These are phyloP conservation scores for Raffaelea albimanens DNA, from an alignment of 2,329 filamentous ascomycete genomes.

Conservation along the genomic window DNA sequence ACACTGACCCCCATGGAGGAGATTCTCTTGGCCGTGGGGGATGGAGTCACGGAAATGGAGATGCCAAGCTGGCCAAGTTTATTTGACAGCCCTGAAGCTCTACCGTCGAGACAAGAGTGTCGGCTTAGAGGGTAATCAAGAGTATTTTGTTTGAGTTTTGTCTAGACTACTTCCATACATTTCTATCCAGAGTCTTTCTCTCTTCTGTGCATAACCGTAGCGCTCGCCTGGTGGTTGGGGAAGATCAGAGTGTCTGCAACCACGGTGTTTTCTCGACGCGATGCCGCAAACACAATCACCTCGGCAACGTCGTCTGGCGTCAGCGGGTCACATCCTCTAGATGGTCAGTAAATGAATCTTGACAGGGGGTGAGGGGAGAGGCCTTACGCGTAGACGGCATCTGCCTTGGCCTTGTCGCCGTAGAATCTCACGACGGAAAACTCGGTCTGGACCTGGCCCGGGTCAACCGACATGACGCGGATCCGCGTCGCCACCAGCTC, in stretches of 20 bases:
- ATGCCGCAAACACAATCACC: constrained; percentile 76
- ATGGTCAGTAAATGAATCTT: not conserved
- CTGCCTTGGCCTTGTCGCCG: constrained; percentile 81
- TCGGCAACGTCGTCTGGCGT: constrained; percentile 89
- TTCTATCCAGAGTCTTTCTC: too few species aligned
- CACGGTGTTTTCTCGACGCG: constrained; percentile 81
- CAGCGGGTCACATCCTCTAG: constrained; percentile 66
- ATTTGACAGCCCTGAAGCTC: too few species aligned
- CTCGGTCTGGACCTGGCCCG: constrained; percentile 89
- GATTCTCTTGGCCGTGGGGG: too few species aligned
- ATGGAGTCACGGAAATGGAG: too few species aligned
- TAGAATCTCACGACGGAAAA: constrained; percentile 84
- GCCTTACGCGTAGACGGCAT: constrained; percentile 77
- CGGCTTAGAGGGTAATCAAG: too few species aligned
- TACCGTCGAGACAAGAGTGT: too few species aligned
- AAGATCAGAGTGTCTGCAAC: constrained; percentile 80
- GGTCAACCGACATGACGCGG: constrained; percentile 79
- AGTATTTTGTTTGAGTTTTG: too few species aligned
- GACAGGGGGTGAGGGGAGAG: too few species aligned
- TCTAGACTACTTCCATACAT: too few species aligned
- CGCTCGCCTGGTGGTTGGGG: constrained; percentile 68
- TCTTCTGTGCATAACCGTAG: not conserved
- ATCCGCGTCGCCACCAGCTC: constrained; percentile 76
- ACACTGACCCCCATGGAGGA: too few species aligned
- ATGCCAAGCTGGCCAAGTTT: too few species aligned